Evolutionary conservation across 164 flowering plant genomes (phyloP), one percentile per base, ranked within the genome.

Genomic region (Aristolochia contorta): DNA sequence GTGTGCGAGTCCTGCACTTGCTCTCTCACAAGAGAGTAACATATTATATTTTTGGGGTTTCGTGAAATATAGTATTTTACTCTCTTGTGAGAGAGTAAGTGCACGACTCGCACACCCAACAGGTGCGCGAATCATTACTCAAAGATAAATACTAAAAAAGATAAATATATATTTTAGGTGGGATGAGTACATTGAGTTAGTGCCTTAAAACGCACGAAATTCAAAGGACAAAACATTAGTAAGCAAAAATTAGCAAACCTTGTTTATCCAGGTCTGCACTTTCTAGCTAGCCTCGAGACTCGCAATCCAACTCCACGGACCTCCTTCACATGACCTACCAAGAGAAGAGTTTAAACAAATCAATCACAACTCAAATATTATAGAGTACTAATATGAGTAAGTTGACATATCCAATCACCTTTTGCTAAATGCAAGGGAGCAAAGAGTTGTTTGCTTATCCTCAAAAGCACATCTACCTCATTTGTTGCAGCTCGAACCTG

Each of bases 271-370:
- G n/a, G n/a, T n/a, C n/a, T n/a, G n/a, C n/a, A n/a, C n/a, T n/a
- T 32, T 59, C 65, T 79, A 81, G 87, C 94, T 74, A 93, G 85
- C 72, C 74, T 86, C 15, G 94, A 81, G 65, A 88, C 91, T 67
- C 86, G 96, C 84, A 93, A 73, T 60, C 96, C 97, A 65, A 93
- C 61, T 46, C 96, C 97, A 30, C 96, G 80, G 47, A 93, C 79
- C 52, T 93, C 97, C 77, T 77, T 79, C 41, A 82, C 87, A 81
- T 88, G n/a, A n/a, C n/a, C 98, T 92, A 64, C 24, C 7, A 5
- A 54, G 0, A 23, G 32, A 9, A 64, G 18, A 16, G 49, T 6
- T 45, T 24, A 6, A 62, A 21, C 32, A 23, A 24, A 5, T 24
- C 18, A 55, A 10, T 23, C 18, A 14, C 33, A 32, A 3, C 7